Percentiles rank a stretch among this genome's conserved stretches.
Evolutionary conservation across 1,139 yeast species (phyloP).

Genomic region (Sugiyamaella japonica): DNA sequence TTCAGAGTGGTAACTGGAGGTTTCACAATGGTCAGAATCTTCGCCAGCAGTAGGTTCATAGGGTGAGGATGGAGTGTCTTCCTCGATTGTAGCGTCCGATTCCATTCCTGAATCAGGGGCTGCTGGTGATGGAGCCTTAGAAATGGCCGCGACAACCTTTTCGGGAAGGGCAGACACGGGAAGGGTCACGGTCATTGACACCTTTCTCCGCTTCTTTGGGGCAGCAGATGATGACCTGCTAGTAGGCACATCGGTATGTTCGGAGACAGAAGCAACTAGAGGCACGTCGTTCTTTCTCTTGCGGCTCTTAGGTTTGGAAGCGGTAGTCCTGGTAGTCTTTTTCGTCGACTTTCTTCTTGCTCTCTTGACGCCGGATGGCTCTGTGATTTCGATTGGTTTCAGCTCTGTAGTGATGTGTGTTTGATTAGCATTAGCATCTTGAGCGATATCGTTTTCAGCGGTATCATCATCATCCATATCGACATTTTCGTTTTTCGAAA

Average conservation of each 20-base stretch:
- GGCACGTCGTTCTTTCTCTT: conserved; percentile 10
- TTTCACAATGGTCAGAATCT: too few relatives aligned
- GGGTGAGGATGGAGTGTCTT: conserved; percentile 1
- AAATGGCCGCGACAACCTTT: too few relatives aligned
- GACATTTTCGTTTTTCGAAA: neutral
- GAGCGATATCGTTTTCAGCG: too few relatives aligned
- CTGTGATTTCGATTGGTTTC: neutral
- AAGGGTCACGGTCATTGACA: neutral
- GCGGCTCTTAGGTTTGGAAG: conserved; percentile 1
- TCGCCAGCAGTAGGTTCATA: neutral
- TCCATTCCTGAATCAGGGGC: conserved; percentile 3
- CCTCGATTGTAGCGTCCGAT: conserved; percentile 16
- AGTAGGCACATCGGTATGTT: neutral
- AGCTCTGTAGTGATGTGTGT: neutral
- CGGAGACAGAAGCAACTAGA: conserved; percentile 1
- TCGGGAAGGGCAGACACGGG: neutral
- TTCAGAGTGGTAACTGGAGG: neutral
- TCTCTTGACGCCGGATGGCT: neutral
- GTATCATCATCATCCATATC: too few relatives aligned
- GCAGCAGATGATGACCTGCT: neutral
- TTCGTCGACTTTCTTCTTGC: neutral
- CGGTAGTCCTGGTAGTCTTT: conserved; percentile 4
- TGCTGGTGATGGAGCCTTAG: neutral
- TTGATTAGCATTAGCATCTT: too few relatives aligned
- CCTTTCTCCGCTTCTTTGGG: conserved; percentile 14